Evolutionary conservation across 441 rosid genomes (phyloP).

Genomic region (Jatropha multifida): DNA sequence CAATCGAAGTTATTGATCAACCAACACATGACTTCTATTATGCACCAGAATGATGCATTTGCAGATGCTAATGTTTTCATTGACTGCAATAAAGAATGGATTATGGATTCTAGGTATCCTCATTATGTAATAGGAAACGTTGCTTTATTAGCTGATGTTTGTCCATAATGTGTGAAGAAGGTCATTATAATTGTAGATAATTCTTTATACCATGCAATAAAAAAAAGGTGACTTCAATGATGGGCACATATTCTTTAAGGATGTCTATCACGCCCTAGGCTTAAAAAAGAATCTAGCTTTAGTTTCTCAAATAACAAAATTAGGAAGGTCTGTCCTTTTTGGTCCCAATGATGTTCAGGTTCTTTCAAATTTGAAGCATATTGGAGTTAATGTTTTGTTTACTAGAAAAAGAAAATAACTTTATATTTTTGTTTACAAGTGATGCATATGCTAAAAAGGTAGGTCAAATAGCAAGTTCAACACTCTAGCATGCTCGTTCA

Average conservation of each 20-base stretch:
- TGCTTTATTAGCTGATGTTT: background rate
- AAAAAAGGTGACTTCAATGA: background rate
- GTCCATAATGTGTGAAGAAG: background rate
- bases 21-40: background rate
- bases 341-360: no score
- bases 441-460: slow-evolving; percentile 1
- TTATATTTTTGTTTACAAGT: background rate
- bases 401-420: no score
- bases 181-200: slow-evolving; percentile 11
- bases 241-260: no score
- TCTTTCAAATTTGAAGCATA: no score
- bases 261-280: no score
- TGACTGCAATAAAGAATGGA: slow-evolving; percentile 8
- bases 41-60: background rate
- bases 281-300: no score
- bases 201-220: background rate
- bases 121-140: slow-evolving; percentile 16
- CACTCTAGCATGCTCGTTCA: slow-evolving; percentile 15
- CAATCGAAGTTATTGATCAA: background rate
- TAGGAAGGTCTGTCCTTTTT: no score
- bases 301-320: no score
- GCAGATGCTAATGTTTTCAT: background rate
- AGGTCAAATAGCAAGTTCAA: background rate
- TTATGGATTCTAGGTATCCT: slow-evolving; percentile 12
- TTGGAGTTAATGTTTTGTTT: no score